phyloP scores from a whole-genome alignment of 352 stramenopile genomes.

The Globisporangium paroecandrum region DNA sequence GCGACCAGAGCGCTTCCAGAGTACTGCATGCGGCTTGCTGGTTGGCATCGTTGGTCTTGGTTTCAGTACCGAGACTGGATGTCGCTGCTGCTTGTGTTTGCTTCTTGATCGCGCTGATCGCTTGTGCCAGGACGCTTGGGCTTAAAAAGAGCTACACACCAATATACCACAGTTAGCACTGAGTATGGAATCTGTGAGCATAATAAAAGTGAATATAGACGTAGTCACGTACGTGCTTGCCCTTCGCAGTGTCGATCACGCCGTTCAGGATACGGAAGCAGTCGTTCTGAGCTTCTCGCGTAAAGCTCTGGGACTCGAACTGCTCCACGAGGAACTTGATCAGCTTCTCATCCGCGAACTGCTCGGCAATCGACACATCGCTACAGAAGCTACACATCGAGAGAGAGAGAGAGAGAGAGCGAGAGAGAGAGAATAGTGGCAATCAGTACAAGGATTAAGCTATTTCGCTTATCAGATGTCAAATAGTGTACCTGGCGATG shows the following conservation, averaged over 20 bases:
- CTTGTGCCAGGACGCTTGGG: constrained; percentile 34
- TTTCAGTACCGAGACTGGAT: constrained; percentile 4
- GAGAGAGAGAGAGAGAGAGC: background rate
- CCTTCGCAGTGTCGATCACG: constrained; percentile 43
- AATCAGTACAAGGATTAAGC: too few species aligned
- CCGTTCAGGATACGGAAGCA: constrained; percentile 51
- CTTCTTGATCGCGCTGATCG: constrained; percentile 55
- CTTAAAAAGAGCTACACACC: constrained; percentile 41
- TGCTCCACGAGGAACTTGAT: constrained; percentile 55
- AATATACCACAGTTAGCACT: constrained; percentile 2
- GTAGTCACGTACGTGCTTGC: constrained; percentile 29
- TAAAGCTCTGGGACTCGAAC: constrained; percentile 25
- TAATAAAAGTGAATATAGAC: too few species aligned
- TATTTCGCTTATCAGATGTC: background rate
- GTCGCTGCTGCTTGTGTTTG: constrained; percentile 7
- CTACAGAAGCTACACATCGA: constrained; percentile 54
- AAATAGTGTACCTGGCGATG: constrained; percentile 54
- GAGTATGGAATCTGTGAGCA: constrained; percentile 7
- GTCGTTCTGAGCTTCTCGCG: constrained; percentile 35
- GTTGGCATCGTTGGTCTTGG: constrained; percentile 17
- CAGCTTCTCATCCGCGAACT: constrained; percentile 69
- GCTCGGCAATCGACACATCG: constrained; percentile 37
- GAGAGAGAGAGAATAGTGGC: background rate
- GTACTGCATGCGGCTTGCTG: constrained; percentile 12
- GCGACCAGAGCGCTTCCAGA: constrained; percentile 42